These are phyloP conservation scores for Neurospora cerealis DNA, from an alignment of 495 filamentous ascomycete genomes.

Conservation along the genomic window DNA sequence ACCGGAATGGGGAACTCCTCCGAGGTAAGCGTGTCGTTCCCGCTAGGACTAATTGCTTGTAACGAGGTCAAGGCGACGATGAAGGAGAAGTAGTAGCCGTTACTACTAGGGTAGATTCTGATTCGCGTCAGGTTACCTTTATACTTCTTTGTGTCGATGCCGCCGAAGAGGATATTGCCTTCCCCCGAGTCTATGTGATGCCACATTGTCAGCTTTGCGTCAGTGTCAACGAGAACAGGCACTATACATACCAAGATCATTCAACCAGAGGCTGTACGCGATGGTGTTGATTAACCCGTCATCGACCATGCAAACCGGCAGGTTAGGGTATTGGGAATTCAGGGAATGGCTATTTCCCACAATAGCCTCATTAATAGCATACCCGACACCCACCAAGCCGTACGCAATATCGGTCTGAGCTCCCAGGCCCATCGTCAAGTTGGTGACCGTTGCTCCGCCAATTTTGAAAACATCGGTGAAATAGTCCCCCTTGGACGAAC, in stretches of 20 bases:
- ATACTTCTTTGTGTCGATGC: constrained; percentile 83
- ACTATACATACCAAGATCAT: constrained; percentile 49
- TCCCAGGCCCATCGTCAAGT: constrained; percentile 81
- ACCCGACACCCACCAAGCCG: constrained; percentile 85
- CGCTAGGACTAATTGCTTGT: constrained; percentile 32
- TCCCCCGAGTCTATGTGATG: constrained; percentile 23
- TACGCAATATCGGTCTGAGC: constrained; percentile 56
- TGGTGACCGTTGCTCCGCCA: constrained; percentile 50
- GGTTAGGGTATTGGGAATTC: constrained; percentile 56
- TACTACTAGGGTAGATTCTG: constrained; percentile 39
- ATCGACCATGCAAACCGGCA: constrained; percentile 66
- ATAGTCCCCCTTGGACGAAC: constrained; percentile 70
- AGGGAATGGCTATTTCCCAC: constrained; percentile 32
- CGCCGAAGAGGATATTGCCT: constrained; percentile 64
- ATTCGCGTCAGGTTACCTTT: constrained; percentile 63
- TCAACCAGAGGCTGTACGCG: constrained; percentile 86
- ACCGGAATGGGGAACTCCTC: constrained; percentile 50
- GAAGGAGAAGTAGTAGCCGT: constrained; percentile 48
- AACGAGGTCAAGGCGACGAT: constrained; percentile 61
- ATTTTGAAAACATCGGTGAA: constrained; percentile 68
- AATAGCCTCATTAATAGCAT: constrained; percentile 67
- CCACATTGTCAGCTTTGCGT: not conserved
- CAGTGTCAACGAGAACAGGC: not conserved
- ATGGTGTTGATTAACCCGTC: constrained; percentile 64
- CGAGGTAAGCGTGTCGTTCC: constrained; percentile 40